Conservation (phyloP, 805 yeast species). For the Pichia heedii region DNA sequence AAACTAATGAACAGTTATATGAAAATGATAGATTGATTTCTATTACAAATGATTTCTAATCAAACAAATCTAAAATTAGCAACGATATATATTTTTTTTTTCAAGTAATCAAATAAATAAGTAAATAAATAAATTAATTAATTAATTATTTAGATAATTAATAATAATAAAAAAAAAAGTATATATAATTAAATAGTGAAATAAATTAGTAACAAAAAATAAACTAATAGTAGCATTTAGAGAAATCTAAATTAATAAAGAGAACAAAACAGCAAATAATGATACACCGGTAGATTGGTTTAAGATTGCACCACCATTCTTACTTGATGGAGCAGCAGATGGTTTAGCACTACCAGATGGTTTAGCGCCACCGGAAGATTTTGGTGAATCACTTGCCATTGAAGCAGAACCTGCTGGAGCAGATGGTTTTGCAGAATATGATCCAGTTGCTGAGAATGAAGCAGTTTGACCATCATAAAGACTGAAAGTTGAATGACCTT, state of each 20-base stretch:
- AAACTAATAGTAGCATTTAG: no score
- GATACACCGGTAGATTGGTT: neutral
- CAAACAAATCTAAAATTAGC: neutral
- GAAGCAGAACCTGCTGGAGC: neutral
- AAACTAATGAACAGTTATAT: constrained; percentile 30
- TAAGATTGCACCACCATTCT: neutral
- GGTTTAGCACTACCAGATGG: no score
- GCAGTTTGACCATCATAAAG: neutral
- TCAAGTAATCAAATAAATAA: no score
- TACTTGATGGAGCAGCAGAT: neutral
- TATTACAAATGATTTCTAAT: constrained; percentile 1
- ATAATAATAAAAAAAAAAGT: no score
- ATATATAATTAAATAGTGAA: no score
- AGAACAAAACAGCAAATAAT: neutral
- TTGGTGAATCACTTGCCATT: no score
- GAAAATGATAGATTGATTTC: constrained; percentile 24
- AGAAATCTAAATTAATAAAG: no score
- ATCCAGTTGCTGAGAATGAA: neutral
- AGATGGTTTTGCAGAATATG: neutral
- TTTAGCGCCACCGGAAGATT: no score
- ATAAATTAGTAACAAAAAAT: no score
- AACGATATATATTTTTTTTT: no score
- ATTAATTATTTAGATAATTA: no score
- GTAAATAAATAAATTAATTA: no score
- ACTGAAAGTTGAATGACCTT: neutral